phyloP scores from a whole-genome alignment of 495 filamentous ascomycete genomes.

The Neurospora sublineolata region DNA sequence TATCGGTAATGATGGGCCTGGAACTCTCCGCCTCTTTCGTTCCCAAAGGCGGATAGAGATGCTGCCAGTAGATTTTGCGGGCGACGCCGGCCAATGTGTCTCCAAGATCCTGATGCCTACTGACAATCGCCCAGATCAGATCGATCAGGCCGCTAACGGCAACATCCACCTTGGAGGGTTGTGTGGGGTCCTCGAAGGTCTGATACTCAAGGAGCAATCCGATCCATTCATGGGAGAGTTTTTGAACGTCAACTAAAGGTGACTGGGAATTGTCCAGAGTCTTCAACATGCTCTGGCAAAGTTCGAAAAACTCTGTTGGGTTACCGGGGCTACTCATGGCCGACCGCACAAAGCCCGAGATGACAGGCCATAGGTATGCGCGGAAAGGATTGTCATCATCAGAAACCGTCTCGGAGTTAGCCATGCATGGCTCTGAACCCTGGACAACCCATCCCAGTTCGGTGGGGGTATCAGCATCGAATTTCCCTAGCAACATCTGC shows the following conservation, averaged over 20 bases:
- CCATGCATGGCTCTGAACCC: neutral
- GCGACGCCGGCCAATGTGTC: slow-evolving; percentile 30
- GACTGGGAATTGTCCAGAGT: slow-evolving; percentile 42
- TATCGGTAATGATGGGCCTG: slow-evolving; percentile 35
- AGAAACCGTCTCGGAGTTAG: neutral
- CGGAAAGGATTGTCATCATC: slow-evolving; percentile 16
- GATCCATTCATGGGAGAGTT: slow-evolving; percentile 13
- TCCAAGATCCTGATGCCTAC: neutral
- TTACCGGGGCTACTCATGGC: slow-evolving; percentile 23
- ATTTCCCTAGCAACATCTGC: slow-evolving; percentile 24
- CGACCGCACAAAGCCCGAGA: slow-evolving; percentile 29
- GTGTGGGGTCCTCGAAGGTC: slow-evolving; percentile 34
- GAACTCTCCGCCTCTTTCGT: slow-evolving; percentile 24
- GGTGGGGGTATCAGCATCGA: neutral
- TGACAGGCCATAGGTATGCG: slow-evolving; percentile 37
- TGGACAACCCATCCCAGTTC: neutral
- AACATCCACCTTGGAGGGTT: slow-evolving; percentile 35
- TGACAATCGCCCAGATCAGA: slow-evolving; percentile 15
- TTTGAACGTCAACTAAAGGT: slow-evolving; percentile 35
- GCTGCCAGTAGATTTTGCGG: slow-evolving; percentile 49
- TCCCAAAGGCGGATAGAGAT: slow-evolving; percentile 53
- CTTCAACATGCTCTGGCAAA: slow-evolving; percentile 41
- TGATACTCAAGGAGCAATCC: slow-evolving; percentile 16
- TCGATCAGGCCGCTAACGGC: slow-evolving; percentile 36
- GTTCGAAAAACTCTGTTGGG: slow-evolving; percentile 33